phyloP scores from a whole-genome alignment of 139 green algal species.

The Edaphochlamys debaryana region DNA sequence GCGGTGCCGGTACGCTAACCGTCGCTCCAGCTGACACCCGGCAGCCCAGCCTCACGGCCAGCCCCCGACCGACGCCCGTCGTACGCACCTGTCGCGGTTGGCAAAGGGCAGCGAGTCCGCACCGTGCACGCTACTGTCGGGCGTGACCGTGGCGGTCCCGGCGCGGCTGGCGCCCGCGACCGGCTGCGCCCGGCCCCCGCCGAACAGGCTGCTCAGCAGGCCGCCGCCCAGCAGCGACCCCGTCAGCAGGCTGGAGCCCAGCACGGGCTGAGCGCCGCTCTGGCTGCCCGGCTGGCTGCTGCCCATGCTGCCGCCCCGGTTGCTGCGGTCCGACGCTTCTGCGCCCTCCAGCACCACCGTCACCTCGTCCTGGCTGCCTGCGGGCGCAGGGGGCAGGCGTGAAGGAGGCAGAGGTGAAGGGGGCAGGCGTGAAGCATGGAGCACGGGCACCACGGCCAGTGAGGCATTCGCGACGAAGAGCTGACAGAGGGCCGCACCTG shows the following conservation, averaged over 20 bases:
- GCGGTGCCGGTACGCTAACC: too few relatives aligned
- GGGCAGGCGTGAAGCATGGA: too few relatives aligned
- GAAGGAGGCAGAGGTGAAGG: too few relatives aligned
- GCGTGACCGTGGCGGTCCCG: not conserved
- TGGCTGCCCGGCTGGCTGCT: slow-evolving; percentile 20
- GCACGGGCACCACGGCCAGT: too few relatives aligned
- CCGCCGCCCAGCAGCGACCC: not conserved
- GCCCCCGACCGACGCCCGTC: too few relatives aligned
- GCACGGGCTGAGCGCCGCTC: not conserved
- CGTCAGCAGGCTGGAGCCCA: not conserved
- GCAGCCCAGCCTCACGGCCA: too few relatives aligned
- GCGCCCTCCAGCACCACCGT: slow-evolving; percentile 33
- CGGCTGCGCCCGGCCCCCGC: not conserved
- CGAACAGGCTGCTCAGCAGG: slow-evolving; percentile 9
- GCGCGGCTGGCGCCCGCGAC: not conserved
- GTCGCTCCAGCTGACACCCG: too few relatives aligned
- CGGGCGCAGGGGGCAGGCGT: not conserved
- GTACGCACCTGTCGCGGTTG: slow-evolving; percentile 5
- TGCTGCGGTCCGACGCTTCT: not conserved
- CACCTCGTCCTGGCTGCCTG: slow-evolving; percentile 29
- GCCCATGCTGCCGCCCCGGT: not conserved
- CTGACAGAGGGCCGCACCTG: too few relatives aligned
- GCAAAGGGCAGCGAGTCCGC: not conserved
- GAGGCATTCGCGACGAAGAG: too few relatives aligned
- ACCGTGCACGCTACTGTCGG: slow-evolving; percentile 11